phyloP scores from a whole-genome alignment of 768 basidiomycete species.

The Ramaria rubella region DNA sequence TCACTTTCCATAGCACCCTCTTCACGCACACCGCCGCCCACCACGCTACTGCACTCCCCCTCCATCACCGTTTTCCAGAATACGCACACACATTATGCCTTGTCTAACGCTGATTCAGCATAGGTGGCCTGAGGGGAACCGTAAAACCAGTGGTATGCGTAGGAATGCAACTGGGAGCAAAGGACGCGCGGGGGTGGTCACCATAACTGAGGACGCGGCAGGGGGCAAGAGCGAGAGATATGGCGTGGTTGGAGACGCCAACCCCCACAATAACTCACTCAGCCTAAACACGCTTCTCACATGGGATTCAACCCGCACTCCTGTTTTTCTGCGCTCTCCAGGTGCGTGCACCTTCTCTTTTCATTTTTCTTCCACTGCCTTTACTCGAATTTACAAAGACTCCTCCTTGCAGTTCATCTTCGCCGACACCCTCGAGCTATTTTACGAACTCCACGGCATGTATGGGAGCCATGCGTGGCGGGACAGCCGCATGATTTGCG shows the following conservation, averaged over 20 bases:
- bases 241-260: conserved; percentile 55
- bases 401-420: conserved; percentile 50
- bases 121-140: conserved; percentile 82
- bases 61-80: conserved; percentile 73
- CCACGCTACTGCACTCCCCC: conserved; percentile 71
- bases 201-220: conserved; percentile 66
- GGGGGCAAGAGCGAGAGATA: conserved; percentile 74
- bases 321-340: conserved; percentile 64
- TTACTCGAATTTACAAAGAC: no score
- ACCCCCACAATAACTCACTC: no score
- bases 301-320: conserved; percentile 80
- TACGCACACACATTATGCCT: conserved; percentile 83
- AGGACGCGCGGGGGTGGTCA: no score
- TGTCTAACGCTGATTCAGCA: conserved; percentile 86
- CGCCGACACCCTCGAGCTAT: conserved; percentile 71
- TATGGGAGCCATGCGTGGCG: conserved; percentile 77
- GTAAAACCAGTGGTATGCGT: conserved; percentile 77
- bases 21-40: conserved; percentile 81
- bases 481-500: conserved; percentile 58
- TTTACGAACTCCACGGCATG: conserved; percentile 75
- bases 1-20: conserved; percentile 52
- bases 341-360: conserved; percentile 36
- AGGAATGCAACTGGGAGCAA: no score
- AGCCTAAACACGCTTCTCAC: no score
- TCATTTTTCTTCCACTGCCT: conserved; percentile 1